Conservation (phyloP, 768 basidiomycete genomes). For the Podaxis sp. region DNA sequence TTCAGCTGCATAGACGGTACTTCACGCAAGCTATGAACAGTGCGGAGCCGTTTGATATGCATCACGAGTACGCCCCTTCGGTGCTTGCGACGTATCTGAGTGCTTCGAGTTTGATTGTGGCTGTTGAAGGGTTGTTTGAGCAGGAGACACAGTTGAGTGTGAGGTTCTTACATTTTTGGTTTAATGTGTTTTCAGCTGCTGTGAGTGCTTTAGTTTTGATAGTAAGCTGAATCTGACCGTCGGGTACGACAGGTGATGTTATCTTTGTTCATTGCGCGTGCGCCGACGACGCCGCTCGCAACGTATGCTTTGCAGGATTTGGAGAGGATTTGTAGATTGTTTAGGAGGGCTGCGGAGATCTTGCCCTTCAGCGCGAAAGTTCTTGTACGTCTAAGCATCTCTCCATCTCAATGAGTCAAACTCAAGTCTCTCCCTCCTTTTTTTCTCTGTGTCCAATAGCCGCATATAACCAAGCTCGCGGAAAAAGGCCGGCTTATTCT, state of each 20-base stretch:
- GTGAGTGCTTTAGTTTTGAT: conserved; percentile 32
- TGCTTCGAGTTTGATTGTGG: conserved; percentile 52
- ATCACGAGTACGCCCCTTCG: conserved; percentile 63
- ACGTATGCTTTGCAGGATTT: conserved; percentile 58
- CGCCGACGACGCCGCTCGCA: conserved; percentile 54
- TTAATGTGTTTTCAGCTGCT: conserved; percentile 67
- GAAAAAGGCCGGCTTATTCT: conserved; percentile 37
- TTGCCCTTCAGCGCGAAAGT: conserved; percentile 58
- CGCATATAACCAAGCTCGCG: conserved; percentile 50
- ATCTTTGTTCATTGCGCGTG: conserved; percentile 59
- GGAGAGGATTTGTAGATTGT: conserved; percentile 53
- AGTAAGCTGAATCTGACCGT: background rate
- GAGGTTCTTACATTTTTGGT: conserved; percentile 71
- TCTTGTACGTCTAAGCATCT: conserved; percentile 35
- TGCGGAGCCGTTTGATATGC: conserved; percentile 48
- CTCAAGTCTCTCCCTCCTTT: background rate
- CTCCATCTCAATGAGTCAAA: background rate
- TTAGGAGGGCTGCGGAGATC: conserved; percentile 51
- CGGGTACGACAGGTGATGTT: conserved; percentile 46
- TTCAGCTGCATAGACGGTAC: conserved; percentile 64
- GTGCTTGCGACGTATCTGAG: conserved; percentile 65
- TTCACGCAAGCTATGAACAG: conserved; percentile 63
- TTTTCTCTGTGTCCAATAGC: conserved; percentile 26
- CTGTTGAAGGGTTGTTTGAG: conserved; percentile 50
- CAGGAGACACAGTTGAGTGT: conserved; percentile 57